These are phyloP conservation scores for Prunus yedoensis DNA, from an alignment of 331 rosid species.

Conservation along the genomic window DNA sequence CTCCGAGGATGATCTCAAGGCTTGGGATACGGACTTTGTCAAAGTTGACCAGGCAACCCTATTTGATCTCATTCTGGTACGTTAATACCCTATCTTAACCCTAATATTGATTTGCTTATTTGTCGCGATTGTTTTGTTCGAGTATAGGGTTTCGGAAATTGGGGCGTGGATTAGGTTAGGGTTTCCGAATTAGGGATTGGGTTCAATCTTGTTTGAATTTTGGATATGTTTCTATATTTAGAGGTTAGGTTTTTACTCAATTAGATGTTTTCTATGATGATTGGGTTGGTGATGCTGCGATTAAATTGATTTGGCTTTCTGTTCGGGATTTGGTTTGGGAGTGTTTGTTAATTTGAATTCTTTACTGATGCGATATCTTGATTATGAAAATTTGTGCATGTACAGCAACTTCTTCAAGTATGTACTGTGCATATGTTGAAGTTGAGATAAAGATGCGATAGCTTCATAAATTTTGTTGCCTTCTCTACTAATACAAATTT, in stretches of 20 bases:
- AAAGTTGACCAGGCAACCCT: conserved; percentile 82
- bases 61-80: conserved; percentile 76
- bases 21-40: conserved; percentile 71
- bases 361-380: background rate
- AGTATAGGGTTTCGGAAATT: background rate
- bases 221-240: too few species aligned
- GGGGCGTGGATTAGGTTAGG: background rate
- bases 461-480: background rate
- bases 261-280: background rate
- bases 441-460: background rate
- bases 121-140: too few species aligned
- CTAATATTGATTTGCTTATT: too few species aligned
- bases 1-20: conserved; percentile 56
- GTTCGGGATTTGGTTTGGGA: background rate
- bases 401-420: background rate
- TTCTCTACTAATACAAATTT: background rate
- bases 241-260: too few species aligned
- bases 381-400: background rate
- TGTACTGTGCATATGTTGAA: background rate
- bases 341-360: background rate
- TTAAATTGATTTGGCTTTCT: background rate
- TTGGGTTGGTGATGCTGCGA: background rate
- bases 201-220: background rate
- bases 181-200: conserved; percentile 4
- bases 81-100: background rate